Base-by-base conservation (phyloP, 257 asterid species). In the Perilla frutescens region DNA sequence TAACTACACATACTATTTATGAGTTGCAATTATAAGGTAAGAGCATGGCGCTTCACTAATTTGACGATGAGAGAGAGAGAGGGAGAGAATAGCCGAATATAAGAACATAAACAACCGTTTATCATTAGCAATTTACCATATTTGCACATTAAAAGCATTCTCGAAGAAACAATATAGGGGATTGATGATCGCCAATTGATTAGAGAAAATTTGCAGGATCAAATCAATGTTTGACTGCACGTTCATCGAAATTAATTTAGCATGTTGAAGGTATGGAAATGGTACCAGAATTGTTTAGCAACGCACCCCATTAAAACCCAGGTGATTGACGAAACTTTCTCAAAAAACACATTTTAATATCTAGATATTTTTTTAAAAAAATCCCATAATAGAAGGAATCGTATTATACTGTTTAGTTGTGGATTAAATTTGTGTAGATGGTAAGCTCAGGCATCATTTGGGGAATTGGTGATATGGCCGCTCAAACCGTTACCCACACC, bases 381-480 rank as follows among this genome's bases (percentile, higher is more conserved):
- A 0, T 20, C 26, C 26, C 26, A 20, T 20, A 20, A 20, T 20
- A 20, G 26, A 20, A 20, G 26, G 26, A 20, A 20, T 20, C 26
- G 26, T 20, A 20, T 20, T 20, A 20, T 20, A 20, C 26, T 20
- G 26, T 40, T 37, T 4, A 40, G 2, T 14, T 14, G 7, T 36
- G 65, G 26, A 34, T 34, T 59, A 20, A 26, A 11, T 5, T 29
- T 47, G 40, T 9, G 71, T 55, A 66, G 71, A 66, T 66, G 71
- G 71, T 66, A 32, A 89, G 96, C 90, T 91, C 97, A 1, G 94
- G 87, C 6, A 34, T 91, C 55, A 89, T 89, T 56, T 91, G 96
- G 97, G 97, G 97, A 37, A 49, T 82, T 26, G 97, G 97, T 6
- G 97, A 89, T 58, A 79, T 91, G 29, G 91, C 89, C 58, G 97